Base-by-base conservation (phyloP, 805 yeast genomes). In the Komagataella phaffii region DNA sequence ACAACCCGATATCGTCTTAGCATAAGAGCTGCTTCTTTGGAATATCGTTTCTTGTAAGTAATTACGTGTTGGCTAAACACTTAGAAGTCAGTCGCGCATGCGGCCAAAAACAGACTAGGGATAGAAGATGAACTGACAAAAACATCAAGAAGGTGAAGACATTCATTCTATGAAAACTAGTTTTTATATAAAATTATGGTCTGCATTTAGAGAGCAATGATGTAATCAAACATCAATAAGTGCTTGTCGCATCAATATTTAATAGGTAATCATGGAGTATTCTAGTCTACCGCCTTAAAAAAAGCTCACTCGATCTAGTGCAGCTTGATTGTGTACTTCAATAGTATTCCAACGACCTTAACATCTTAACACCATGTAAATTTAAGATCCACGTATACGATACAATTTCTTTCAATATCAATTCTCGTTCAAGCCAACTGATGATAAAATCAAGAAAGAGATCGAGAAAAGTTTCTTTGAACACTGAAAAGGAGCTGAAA, bases 401-500 rank as follows among this genome's bases (percentile, higher is more conserved):
- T 30, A 10, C n/a, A 5, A 10, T 4, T 10, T 30, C 14, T 10
- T 6, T 10, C 14, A 30, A 30, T 7, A 30, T 30, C 14, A 10
- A 30, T 10, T 8, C 40, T 12, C 50, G 6, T 7, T 23, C 40
- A 19, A 48, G 40, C 17, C 47, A 17, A 47, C 30, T 44, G 40
- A 49, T 14, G 48, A 44, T 30, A 19, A 23, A 19, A 10, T 23
- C 23, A 12, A 18, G 18, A 30, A 43, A 45, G 14, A 7, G 14
- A 24, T 18, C 44, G 7, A 10, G 18, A 48, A 43, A 45, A 30
- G 53, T 45, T 21, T 49, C 18, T 21, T 10, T 5, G 2, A 24
- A 18, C 21, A 23, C n/a, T 3, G 8, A 4, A 3, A 7, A 21
- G 21, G n/a, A 8, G 24, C 53, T 2, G 59, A 61, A 30, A 30